A percentile compares a stretch with the other conserved stretches of the same genome.
phyloP scores from a whole-genome alignment of 2,329 filamentous ascomycete genomes.

The Colletotrichum liaoningense region DNA sequence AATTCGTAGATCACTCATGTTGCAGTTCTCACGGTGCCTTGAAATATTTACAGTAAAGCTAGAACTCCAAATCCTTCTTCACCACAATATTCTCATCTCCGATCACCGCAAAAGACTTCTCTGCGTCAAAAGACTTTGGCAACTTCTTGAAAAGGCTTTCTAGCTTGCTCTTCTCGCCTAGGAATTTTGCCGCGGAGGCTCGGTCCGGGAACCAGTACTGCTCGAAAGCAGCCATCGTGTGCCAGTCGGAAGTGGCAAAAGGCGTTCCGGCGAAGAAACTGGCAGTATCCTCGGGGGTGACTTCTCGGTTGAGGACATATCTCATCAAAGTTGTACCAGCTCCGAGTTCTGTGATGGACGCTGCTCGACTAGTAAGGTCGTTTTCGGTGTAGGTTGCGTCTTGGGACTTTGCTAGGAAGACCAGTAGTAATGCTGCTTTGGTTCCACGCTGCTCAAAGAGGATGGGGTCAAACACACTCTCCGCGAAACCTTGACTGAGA shows the following conservation, averaged over 20 bases:
- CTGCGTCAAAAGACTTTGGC: not conserved
- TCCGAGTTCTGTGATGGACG: not conserved
- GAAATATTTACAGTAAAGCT: too few relatives aligned
- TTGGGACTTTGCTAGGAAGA: not conserved
- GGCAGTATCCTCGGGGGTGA: not conserved
- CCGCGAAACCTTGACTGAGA: not conserved
- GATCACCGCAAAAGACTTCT: not conserved
- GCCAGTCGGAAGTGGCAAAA: not conserved
- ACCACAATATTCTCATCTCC: slow-evolving; percentile 1
- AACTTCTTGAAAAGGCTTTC: not conserved
- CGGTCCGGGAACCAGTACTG: slow-evolving; percentile 12
- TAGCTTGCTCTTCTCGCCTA: not conserved
- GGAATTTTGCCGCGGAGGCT: not conserved
- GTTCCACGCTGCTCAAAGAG: not conserved
- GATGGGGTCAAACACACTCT: not conserved
- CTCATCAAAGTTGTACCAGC: not conserved
- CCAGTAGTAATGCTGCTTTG: not conserved
- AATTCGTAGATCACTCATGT: not conserved
- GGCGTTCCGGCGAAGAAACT: slow-evolving; percentile 10
- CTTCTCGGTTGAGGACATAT: not conserved
- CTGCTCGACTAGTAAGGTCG: not conserved
- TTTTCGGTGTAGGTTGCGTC: not conserved
- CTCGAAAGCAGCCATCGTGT: not conserved
- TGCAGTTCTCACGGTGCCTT: not conserved
- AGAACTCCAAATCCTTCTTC: not conserved